Base-by-base conservation (phyloP, 352 stramenopile genomes). In the Globisporangium parvum region DNA sequence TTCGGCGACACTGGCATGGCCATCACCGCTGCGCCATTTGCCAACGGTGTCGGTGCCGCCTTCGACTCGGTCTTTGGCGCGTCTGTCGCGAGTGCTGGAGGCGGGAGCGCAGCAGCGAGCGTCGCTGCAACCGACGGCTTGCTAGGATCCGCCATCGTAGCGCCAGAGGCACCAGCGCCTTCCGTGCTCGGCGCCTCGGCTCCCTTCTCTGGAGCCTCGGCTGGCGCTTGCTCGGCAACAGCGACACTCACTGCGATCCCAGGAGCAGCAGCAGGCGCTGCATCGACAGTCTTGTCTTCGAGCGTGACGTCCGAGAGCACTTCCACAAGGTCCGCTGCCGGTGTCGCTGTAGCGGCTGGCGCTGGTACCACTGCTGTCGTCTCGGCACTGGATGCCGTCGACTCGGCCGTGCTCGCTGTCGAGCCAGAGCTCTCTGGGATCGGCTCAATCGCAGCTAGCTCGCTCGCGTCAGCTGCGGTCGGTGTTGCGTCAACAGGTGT, bases 21-120 rank as follows among this genome's bases (percentile, higher is more conserved):
- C 44, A n/a, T 21, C 26, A 15, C 12, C 6, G 54, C 15, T 59
- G 54, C 47, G 66, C 56, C 39, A 60, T 62, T n/a, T 50, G 55
- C 47, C 11, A 18, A 6, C 3, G n/a, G 17, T 8, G 41, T 47
- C 11, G 41, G 11, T 47, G 54, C 33, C 45, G 41, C 40, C n/a
- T 50, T 45, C 45, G 41, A 2, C 26, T 50, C 40, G 18, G 31
- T 33, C 15, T 28, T 54, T 20, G 48, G 0, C 33, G 20, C 48
- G 12, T 20, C 10, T 23, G 17, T 4, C 14, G 52, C 15, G 14
- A 49, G 24, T 39, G n/a, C 20, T 14, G 49, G 49, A 23, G 41
- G 41, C 6, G 41, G 41, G n/a, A 47, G 20, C 41, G n/a, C 20
- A 1, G 41, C 41, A 2, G 17, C 41, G 20, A 26, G 41, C 4